Base-by-base conservation (phyloP, 352 stramenopile genomes). In the Pythium apleroticum region DNA sequence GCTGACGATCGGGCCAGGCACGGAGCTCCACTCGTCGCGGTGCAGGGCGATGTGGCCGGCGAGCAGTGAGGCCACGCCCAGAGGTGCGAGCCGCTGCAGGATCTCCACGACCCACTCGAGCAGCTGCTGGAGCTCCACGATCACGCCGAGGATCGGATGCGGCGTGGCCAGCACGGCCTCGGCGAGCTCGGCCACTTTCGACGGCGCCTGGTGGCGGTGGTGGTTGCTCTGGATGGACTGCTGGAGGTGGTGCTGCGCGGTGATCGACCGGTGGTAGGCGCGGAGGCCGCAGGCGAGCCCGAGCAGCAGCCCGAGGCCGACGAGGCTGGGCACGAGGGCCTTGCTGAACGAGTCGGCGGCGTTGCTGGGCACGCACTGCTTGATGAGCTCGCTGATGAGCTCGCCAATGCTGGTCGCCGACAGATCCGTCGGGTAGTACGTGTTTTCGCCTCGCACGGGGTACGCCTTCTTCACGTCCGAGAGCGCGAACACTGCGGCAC, bases 111-210 rank as follows among this genome's bases (percentile, higher is more conserved):
- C 31, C 71, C 76, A 85, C 60, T 88, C 79, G 35, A 88, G 60
- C 4, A 73, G 74, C 1, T 82, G 61, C 33, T 84, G 76, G 17
- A 88, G 53, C 31, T 88, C 79, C 27, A 86, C 72, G 17, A 81
- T 24, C 8, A 77, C 58, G 17, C 73, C 62, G 17, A 86, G 52
- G 19, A 88, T 56, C 24, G 83, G 78, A 52, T 84, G 69, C 43
- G 73, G 65, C 60, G 73, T 73, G 25, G 57, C 52, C 15, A 68
- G 65, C 12, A 74, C 61, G 11, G 52, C 58, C 35, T 63, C 62
- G 22, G 62, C 62, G 1, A 63, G 33, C n/a, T 60, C 57, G 7
- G 24, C 49, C 11, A 24, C 37, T 25, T 60, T 46, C 14, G 14
- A 12, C 17, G 37, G 37, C 12, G 37, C 5, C 37, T 46, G 37